Evolutionary conservation across 345 rosid species (phyloP).

Genomic region (Salix caprea): DNA sequence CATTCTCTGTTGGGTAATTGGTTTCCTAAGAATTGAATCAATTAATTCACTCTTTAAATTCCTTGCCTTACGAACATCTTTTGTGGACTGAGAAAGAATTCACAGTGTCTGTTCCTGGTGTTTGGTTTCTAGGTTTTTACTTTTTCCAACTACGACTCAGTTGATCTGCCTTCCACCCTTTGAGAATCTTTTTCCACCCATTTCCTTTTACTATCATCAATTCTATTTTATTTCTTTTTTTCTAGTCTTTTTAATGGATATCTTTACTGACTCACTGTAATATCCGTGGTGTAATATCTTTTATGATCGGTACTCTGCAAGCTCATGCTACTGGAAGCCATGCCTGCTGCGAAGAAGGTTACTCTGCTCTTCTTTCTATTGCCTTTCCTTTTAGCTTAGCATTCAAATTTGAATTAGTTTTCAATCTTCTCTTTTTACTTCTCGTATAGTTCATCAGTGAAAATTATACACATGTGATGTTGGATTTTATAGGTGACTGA

Average conservation of each 20-base stretch:
- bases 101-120: too few species aligned
- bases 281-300: background rate
- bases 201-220: background rate
- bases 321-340: background rate
- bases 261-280: background rate
- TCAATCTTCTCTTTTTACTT: background rate
- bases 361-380: background rate
- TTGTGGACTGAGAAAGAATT: too few species aligned
- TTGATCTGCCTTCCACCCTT: background rate
- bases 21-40: background rate
- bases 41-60: background rate
- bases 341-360: slow-evolving; percentile 10
- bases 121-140: background rate
- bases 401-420: background rate
- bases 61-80: too few species aligned
- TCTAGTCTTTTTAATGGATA: background rate
- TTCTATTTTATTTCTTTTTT: too few species aligned
- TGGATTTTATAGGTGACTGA: background rate
- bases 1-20: background rate
- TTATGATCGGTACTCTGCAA: background rate
- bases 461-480: background rate
- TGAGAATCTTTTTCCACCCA: background rate
- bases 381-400: background rate
- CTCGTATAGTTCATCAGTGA: background rate
- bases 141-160: background rate